These are phyloP conservation scores for Paralagenidium karlingii DNA, from an alignment of 352 stramenopile species.

Conservation along the genomic window DNA sequence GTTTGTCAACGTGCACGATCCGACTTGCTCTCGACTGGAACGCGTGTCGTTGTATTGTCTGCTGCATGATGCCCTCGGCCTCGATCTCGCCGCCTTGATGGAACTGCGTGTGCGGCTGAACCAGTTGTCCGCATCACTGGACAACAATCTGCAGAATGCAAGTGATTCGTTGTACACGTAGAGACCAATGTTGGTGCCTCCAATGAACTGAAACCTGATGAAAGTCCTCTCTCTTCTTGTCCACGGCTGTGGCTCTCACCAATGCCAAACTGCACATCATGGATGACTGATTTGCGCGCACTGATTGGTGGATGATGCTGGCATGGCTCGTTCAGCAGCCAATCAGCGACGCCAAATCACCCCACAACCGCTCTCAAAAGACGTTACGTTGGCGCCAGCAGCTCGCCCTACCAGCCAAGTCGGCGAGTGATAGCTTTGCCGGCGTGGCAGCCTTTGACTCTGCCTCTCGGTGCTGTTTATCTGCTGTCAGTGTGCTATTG, in stretches of 20 bases:
- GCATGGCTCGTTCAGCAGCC: too few species aligned
- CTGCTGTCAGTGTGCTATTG: background rate
- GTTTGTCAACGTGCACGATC: slow-evolving; percentile 43
- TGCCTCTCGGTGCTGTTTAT: background rate
- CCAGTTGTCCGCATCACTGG: slow-evolving; percentile 19
- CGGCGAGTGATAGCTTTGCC: background rate
- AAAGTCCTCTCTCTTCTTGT: background rate
- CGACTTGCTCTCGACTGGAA: too few species aligned
- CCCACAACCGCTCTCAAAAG: too few species aligned
- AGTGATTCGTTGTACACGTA: slow-evolving; percentile 36
- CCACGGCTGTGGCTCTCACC: too few species aligned
- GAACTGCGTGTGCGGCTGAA: slow-evolving; percentile 18
- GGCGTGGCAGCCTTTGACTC: background rate
- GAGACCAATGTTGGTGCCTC: background rate
- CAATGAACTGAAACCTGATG: background rate
- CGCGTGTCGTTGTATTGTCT: too few species aligned
- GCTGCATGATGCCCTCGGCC: slow-evolving; percentile 13
- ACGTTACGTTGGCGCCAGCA: background rate
- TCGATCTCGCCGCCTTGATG: slow-evolving; percentile 33
- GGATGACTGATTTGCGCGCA: too few species aligned
- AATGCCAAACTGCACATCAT: too few species aligned
- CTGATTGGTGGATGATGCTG: too few species aligned
- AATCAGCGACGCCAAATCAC: too few species aligned
- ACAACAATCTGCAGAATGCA: slow-evolving; percentile 4
- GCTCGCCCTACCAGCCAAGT: background rate